Conservation (phyloP, 2,329 filamentous ascomycete species). For the Cladosporium cucumerinum region DNA sequence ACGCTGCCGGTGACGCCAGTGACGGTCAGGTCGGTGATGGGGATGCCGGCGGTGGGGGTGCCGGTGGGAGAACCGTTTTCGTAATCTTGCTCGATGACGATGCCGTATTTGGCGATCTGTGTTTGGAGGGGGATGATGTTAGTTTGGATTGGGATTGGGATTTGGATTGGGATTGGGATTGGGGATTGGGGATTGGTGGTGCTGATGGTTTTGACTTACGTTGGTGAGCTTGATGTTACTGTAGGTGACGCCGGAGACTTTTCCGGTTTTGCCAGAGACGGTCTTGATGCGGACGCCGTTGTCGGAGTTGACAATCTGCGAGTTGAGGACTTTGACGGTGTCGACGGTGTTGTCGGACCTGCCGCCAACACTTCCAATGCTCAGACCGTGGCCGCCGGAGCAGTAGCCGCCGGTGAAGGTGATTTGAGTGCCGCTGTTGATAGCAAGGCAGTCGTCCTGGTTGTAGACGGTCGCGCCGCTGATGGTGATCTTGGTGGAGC, state of each 20-base stretch:
- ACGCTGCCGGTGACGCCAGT: constrained; percentile 46
- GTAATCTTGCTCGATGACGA: constrained; percentile 60
- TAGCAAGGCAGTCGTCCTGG: constrained; percentile 32
- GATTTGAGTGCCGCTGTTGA: constrained; percentile 41
- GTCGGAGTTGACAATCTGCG: constrained; percentile 44
- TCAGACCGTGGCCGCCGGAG: constrained; percentile 52
- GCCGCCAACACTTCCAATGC: constrained; percentile 55
- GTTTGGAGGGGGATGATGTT: no score
- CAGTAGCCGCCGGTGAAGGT: constrained; percentile 43
- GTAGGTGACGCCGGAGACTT: constrained; percentile 53
- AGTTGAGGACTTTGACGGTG: constrained; percentile 47
- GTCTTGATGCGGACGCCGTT: constrained; percentile 56
- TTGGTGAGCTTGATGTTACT: constrained; percentile 49
- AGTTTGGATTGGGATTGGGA: no score
- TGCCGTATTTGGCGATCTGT: constrained; percentile 51
- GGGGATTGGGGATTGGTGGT: no score
- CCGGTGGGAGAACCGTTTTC: constrained; percentile 45
- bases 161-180: no score
- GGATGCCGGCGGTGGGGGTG: constrained; percentile 40
- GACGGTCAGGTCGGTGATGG: constrained; percentile 51
- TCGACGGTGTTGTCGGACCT: constrained; percentile 49
- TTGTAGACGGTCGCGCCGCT: constrained; percentile 28
- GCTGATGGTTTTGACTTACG: neutral
- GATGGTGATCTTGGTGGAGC: constrained; percentile 25
- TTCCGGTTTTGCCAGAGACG: constrained; percentile 48